Percentiles rank a stretch among this genome's conserved stretches.
These are phyloP conservation scores for Kalaharituber pfeilii DNA, from an alignment of 2,329 filamentous ascomycete genomes.

Conservation along the genomic window DNA sequence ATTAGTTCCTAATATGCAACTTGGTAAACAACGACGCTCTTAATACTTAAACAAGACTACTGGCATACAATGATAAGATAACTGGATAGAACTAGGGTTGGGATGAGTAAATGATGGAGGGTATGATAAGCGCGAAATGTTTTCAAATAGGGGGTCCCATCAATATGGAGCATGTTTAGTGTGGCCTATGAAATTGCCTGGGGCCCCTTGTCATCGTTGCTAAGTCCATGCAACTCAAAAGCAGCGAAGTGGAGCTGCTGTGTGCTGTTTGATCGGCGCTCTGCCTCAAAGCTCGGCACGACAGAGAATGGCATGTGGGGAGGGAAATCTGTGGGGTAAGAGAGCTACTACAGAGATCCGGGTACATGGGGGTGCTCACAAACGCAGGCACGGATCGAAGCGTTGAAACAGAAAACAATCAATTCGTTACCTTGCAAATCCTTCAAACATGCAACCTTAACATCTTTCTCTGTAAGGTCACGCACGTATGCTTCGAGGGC, in stretches of 20 bases:
- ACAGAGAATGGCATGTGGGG: constrained; percentile 6
- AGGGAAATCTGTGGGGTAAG: constrained; percentile 2
- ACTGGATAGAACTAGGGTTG: neutral
- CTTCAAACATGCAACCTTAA: constrained; percentile 64
- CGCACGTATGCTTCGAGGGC: constrained; percentile 49
- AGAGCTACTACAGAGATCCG: neutral
- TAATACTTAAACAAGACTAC: too few relatives aligned
- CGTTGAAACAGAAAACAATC: neutral
- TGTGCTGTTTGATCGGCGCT: neutral
- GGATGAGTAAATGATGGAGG: neutral
- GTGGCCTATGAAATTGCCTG: neutral
- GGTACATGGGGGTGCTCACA: constrained; percentile 3
- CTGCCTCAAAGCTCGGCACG: neutral
- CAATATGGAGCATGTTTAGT: neutral
- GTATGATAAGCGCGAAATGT: neutral
- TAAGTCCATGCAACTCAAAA: neutral
- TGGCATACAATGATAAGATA: too few relatives aligned
- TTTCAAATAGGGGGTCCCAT: neutral
- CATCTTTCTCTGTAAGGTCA: constrained; percentile 52
- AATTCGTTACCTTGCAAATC: constrained; percentile 42
- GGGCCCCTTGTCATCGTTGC: neutral
- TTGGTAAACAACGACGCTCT: too few relatives aligned
- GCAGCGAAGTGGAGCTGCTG: neutral
- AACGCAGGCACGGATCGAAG: neutral
- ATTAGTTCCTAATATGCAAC: too few relatives aligned